A percentile compares a stretch with the other conserved stretches of the same genome.
phyloP scores from a whole-genome alignment of 129 eudicot genomes.

The Logfia minima region DNA sequence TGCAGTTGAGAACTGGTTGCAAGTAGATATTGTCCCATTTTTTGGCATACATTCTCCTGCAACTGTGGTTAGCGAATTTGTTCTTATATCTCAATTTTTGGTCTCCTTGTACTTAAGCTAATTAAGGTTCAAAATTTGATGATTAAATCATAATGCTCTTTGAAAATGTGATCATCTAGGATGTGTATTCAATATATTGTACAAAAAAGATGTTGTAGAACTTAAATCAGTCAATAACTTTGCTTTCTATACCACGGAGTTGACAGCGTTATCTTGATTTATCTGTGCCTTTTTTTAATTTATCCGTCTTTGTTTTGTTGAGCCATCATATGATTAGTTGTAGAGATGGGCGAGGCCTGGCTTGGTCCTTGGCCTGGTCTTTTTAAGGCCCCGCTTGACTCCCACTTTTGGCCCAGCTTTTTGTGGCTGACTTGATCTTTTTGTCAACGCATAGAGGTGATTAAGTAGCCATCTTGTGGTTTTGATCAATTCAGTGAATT shows the following conservation, averaged over 20 bases:
- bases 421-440: background rate
- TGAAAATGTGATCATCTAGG: constrained; percentile 35
- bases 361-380: background rate
- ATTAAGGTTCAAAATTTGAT: constrained; percentile 25
- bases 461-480: background rate
- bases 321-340: no score
- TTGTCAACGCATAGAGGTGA: background rate
- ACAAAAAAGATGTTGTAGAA: constrained; percentile 57
- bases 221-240: constrained; percentile 27
- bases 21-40: constrained; percentile 94
- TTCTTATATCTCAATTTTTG: constrained; percentile 83
- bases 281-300: background rate
- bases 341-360: no score
- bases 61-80: constrained; percentile 82
- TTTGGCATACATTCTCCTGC: constrained; percentile 87
- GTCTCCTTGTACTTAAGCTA: constrained; percentile 77
- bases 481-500: background rate
- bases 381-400: background rate
- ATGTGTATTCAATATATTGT: constrained; percentile 41
- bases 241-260: constrained; percentile 4
- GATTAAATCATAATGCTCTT: constrained; percentile 26
- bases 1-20: constrained; percentile 94
- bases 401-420: background rate
- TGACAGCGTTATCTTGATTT: constrained; percentile 20
- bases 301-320: background rate